phyloP scores from a whole-genome alignment of 2,329 filamentous ascomycete genomes.

The Fusarium mundagurra region DNA sequence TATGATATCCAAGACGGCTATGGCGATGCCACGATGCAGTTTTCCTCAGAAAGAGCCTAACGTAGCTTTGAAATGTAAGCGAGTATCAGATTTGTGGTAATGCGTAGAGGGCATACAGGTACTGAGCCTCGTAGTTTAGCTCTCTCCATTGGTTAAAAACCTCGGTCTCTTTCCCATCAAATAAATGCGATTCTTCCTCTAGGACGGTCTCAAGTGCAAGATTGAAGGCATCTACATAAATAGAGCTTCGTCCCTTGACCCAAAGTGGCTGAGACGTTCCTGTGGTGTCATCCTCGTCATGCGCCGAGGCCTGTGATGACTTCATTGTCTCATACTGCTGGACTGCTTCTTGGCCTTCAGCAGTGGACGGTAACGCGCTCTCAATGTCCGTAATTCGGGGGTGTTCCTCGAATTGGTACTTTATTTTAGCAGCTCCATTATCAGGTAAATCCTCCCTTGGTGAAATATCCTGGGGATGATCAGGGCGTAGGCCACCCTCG shows the following conservation, averaged over 20 bases:
- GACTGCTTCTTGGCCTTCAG: constrained; percentile 76
- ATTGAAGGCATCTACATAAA: constrained; percentile 98
- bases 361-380: constrained; percentile 72
- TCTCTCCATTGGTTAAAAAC: constrained; percentile 81
- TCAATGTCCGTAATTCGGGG: constrained; percentile 49
- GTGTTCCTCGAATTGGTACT: constrained; percentile 20
- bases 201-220: constrained; percentile 89
- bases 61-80: constrained; percentile 69
- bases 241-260: constrained; percentile 82
- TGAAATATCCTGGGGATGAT: constrained; percentile 22
- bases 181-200: constrained; percentile 87
- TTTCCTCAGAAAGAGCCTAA: constrained; percentile 91
- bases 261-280: constrained; percentile 60
- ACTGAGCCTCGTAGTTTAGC: constrained; percentile 86
- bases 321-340: constrained; percentile 80
- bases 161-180: constrained; percentile 78
- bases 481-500: constrained; percentile 38
- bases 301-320: constrained; percentile 58
- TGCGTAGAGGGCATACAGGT: constrained; percentile 69
- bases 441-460: not conserved
- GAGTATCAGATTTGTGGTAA: not conserved
- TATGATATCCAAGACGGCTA: constrained; percentile 79
- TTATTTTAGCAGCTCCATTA: constrained; percentile 35
- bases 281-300: constrained; percentile 51
- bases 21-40: constrained; percentile 91